Evolutionary conservation across 2,329 filamentous ascomycete species (phyloP).

Genomic region (Setomelanomma holmii): DNA sequence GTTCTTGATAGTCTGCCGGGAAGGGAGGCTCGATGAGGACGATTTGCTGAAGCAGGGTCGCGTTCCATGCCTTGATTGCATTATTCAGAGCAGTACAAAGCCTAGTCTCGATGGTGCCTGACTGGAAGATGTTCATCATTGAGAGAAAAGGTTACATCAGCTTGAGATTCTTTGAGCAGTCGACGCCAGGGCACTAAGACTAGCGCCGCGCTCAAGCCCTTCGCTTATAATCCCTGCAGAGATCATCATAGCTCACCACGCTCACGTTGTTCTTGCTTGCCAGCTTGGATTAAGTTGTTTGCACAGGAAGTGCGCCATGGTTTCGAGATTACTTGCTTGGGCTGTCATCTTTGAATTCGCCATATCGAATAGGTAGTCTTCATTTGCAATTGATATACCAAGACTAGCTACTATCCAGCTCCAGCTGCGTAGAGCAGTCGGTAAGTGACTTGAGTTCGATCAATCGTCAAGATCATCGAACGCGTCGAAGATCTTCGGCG

Average conservation of each 20-base stretch:
- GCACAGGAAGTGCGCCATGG: no score
- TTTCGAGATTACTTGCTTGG: no score
- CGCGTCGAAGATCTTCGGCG: slow-evolving; percentile 4
- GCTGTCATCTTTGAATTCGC: no score
- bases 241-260: no score
- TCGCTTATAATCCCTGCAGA: slow-evolving; percentile 10
- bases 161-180: slow-evolving; percentile 12
- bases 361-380: no score
- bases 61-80: slow-evolving; percentile 32
- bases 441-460: no score
- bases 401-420: no score
- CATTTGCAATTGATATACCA: no score
- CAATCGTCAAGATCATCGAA: slow-evolving; percentile 22
- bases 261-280: no score
- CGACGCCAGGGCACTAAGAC: slow-evolving; percentile 4
- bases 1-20: slow-evolving; percentile 34
- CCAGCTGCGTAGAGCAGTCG: no score
- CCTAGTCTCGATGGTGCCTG: slow-evolving; percentile 31
- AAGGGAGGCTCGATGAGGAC: slow-evolving; percentile 41
- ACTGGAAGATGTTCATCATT: slow-evolving; percentile 32
- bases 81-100: slow-evolving; percentile 38
- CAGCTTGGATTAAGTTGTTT: no score
- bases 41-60: slow-evolving; percentile 32
- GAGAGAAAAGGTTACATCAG: slow-evolving; percentile 12
- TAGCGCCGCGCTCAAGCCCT: slow-evolving; percentile 14